phyloP scores from a whole-genome alignment of 2,329 filamentous ascomycete species.

The Tolypocladium nubicola region DNA sequence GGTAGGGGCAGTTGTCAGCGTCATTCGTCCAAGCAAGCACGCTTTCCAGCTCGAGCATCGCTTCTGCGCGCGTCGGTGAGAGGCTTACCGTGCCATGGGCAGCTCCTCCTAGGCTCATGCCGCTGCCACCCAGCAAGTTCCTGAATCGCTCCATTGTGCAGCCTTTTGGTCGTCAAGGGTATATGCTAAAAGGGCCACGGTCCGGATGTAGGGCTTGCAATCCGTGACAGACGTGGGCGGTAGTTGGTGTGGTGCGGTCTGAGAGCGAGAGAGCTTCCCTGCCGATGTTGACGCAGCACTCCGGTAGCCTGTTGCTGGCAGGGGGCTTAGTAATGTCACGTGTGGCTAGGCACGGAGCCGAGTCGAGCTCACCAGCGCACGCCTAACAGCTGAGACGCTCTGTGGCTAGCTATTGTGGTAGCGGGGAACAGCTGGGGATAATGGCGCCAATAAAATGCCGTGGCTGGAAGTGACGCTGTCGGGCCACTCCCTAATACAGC shows the following conservation, averaged over 20 bases:
- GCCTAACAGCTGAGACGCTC: neutral
- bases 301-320: neutral
- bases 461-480: neutral
- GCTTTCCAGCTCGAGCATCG: neutral
- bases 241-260: neutral
- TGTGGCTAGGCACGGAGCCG: neutral
- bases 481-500: neutral
- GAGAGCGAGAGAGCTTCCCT: neutral
- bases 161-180: too few relatives aligned
- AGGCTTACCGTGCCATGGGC: slow-evolving; percentile 27
- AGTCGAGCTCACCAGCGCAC: neutral
- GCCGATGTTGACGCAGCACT: slow-evolving; percentile 1
- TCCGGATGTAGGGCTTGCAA: neutral
- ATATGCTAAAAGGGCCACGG: slow-evolving; percentile 2
- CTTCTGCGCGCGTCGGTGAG: neutral
- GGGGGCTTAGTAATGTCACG: slow-evolving; percentile 9
- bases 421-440: neutral
- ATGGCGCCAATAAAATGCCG: neutral
- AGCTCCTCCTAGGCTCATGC: slow-evolving; percentile 51
- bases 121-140: slow-evolving; percentile 71
- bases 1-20: neutral
- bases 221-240: neutral
- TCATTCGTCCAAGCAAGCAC: neutral
- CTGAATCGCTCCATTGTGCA: slow-evolving; percentile 82
- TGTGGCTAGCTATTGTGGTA: neutral